phyloP scores from a whole-genome alignment of 495 filamentous ascomycete genomes.

The Astrocystis sublimbata region DNA sequence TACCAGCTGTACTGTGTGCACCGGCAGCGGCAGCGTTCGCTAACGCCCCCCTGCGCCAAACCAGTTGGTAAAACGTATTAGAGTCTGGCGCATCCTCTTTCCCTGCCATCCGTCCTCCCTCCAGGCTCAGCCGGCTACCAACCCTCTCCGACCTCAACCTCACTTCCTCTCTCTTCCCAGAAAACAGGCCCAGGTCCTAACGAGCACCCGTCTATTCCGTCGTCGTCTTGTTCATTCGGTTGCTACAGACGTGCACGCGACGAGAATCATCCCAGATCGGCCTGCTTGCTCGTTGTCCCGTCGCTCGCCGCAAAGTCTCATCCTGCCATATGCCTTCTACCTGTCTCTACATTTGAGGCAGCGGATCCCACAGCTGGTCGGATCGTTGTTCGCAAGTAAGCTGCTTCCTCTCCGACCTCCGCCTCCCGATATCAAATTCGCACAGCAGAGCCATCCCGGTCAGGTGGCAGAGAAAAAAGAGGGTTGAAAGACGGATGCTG shows the following conservation, averaged over 20 bases:
- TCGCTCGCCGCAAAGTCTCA: neutral
- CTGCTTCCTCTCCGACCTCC: neutral
- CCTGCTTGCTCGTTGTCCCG: neutral
- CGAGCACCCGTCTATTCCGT: conserved; percentile 10
- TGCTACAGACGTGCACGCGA: neutral
- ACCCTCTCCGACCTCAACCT: conserved; percentile 9
- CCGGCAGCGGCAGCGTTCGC: conserved; percentile 3
- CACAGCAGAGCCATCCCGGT: neutral
- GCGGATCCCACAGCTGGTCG: neutral
- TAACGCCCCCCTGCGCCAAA: neutral
- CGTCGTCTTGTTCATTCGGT: conserved; percentile 1
- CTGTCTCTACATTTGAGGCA: neutral
- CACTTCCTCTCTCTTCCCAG: too few relatives aligned
- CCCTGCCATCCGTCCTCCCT: conserved; percentile 1
- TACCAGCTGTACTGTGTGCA: too few relatives aligned
- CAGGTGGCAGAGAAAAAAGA: neutral
- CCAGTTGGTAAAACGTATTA: conserved; percentile 5
- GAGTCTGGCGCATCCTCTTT: neutral
- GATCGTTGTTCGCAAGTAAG: conserved; percentile 2
- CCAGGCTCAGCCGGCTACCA: conserved; percentile 13
- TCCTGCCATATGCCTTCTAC: conserved; percentile 4
- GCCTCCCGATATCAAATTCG: neutral
- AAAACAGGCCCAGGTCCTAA: conserved; percentile 9
- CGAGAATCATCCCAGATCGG: neutral
- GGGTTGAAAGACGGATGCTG: neutral